Conservation (phyloP, 306 rosid species). For the Carpinus viminea region DNA sequence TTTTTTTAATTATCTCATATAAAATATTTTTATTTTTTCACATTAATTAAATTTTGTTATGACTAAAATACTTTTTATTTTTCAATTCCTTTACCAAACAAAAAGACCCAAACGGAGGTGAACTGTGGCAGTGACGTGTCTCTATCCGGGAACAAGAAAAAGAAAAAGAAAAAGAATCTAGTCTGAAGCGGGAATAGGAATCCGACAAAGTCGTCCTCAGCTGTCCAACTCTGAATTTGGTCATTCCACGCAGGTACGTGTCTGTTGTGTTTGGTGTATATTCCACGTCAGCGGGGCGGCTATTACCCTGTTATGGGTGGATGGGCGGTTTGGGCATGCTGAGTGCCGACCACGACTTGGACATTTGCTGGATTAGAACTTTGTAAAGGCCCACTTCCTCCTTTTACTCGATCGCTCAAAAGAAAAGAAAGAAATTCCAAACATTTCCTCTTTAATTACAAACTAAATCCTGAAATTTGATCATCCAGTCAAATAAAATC, state of each 20-base stretch:
- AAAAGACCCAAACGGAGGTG: slow-evolving; percentile 26
- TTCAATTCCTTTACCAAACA: no score
- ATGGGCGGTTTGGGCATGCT: slow-evolving; percentile 29
- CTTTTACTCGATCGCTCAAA: no score
- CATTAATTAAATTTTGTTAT: no score
- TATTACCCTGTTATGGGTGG: slow-evolving; percentile 10
- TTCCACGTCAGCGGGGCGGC: slow-evolving; percentile 26
- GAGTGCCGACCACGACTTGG: slow-evolving; percentile 27
- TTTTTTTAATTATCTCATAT: no score
- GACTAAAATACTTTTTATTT: no score
- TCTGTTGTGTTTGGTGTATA: neutral
- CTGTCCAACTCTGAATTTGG: neutral
- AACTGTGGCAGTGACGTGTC: neutral
- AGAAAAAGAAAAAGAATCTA: neutral
- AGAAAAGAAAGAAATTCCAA: no score
- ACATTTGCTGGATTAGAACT: neutral
- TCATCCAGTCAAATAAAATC: no score
- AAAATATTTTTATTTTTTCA: no score
- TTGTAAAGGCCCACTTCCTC: neutral
- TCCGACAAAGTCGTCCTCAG: neutral
- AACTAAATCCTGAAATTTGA: no score
- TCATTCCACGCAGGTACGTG: no score
- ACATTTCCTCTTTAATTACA: no score
- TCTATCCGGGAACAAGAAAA: neutral
- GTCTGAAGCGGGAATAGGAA: slow-evolving; percentile 13